Conservation (phyloP, 768 basidiomycete genomes). For the Boletellus ananas region DNA sequence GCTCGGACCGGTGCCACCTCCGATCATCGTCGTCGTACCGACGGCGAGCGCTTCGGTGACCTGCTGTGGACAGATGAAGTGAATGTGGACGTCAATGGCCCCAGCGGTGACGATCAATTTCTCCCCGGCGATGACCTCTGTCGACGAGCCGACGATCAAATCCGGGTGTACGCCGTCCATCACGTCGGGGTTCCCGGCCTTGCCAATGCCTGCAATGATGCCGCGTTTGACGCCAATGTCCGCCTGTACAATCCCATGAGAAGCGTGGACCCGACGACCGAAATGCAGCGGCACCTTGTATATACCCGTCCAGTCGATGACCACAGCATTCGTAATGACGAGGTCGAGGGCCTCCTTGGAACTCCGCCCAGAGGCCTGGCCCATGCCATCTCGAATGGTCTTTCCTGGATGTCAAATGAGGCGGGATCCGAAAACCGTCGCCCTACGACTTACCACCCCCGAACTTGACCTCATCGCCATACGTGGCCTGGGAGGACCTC, state of each 20-base stretch:
- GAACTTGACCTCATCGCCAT: constrained; percentile 98
- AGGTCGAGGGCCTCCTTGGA: constrained; percentile 76
- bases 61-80: constrained; percentile 94
- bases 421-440: background rate
- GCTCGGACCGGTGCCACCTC: constrained; percentile 93
- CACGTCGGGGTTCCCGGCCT: constrained; percentile 93
- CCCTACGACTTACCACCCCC: constrained; percentile 66
- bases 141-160: constrained; percentile 84
- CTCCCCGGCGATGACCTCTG: constrained; percentile 95
- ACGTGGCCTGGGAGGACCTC: constrained; percentile 55
- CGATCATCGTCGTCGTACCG: constrained; percentile 91
- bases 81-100: constrained; percentile 86
- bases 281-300: constrained; percentile 61
- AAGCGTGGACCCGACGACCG: background rate
- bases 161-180: constrained; percentile 74
- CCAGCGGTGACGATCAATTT: constrained; percentile 93
- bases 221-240: constrained; percentile 92
- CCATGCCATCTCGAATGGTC: constrained; percentile 95
- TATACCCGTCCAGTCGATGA: constrained; percentile 93
- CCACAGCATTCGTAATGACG: constrained; percentile 92
- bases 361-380: constrained; percentile 75
- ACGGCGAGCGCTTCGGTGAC: constrained; percentile 79
- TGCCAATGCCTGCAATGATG: constrained; percentile 83
- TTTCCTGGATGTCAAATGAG: constrained; percentile 55
- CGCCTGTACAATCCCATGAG: constrained; percentile 49